phyloP scores from a whole-genome alignment of 2,329 filamentous ascomycete genomes.

The Epichloe gansuensis region DNA sequence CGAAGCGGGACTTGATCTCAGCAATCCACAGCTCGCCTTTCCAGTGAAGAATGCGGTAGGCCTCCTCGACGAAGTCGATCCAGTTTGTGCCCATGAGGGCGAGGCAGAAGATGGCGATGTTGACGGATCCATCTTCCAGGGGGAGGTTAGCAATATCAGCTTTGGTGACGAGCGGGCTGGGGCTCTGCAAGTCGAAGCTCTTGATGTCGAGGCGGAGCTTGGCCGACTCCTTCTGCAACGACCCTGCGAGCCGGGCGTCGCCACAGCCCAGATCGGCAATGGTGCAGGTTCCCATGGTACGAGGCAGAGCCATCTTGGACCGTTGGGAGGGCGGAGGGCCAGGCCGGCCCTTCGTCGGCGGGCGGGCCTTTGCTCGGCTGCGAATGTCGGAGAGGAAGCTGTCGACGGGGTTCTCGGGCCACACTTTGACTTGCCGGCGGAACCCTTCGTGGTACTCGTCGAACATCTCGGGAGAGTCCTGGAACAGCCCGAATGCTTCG shows the following conservation, averaged over 20 bases:
- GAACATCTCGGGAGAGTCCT: constrained; percentile 82
- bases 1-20: constrained; percentile 90
- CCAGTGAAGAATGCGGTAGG: constrained; percentile 79
- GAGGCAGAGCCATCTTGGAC: constrained; percentile 44
- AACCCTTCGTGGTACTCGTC: constrained; percentile 94
- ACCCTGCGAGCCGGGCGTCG: constrained; percentile 67
- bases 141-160: constrained; percentile 84
- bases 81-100: constrained; percentile 99
- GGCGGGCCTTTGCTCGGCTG: constrained; percentile 45
- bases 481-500: constrained; percentile 73
- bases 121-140: constrained; percentile 58
- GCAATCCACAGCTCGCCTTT: constrained; percentile 95
- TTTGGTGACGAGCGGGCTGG: constrained; percentile 63
- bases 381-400: constrained; percentile 65
- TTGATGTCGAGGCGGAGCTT: constrained; percentile 61
- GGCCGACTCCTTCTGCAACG: constrained; percentile 48
- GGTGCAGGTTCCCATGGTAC: constrained; percentile 58
- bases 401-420: constrained; percentile 94
- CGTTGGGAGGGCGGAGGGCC: constrained; percentile 15
- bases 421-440: constrained; percentile 84
- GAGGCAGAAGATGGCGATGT: constrained; percentile 88
- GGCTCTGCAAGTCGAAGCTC: constrained; percentile 78
- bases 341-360: constrained; percentile 18
- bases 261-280: constrained; percentile 91
- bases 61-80: constrained; percentile 92